phyloP scores from a whole-genome alignment of 176 grass and related monocot species.

The Zoysia japonica region DNA sequence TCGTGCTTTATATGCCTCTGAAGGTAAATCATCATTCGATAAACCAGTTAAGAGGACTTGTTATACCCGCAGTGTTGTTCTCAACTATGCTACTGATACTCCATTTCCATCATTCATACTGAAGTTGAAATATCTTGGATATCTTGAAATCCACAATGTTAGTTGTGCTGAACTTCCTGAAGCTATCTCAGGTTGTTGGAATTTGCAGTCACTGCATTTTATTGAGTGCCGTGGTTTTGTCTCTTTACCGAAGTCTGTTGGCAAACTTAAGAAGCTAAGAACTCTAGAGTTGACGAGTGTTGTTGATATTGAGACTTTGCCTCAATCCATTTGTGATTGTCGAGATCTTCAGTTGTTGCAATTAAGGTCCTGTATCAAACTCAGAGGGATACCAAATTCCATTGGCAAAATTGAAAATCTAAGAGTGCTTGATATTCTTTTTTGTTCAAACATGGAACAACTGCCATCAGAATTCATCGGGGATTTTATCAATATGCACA shows the following conservation, averaged over 20 bases:
- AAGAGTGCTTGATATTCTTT: neutral
- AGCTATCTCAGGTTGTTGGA: neutral
- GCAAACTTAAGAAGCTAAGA: neutral
- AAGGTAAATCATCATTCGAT: neutral
- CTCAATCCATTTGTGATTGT: neutral
- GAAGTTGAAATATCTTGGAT: neutral
- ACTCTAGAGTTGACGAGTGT: neutral
- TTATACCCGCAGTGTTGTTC: neutral
- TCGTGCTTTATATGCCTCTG: neutral
- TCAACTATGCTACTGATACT: neutral
- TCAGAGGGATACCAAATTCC: neutral
- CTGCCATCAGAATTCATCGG: neutral
- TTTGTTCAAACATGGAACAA: neutral
- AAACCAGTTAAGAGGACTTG: neutral
- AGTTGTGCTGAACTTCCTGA: neutral
- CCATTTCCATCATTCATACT: neutral
- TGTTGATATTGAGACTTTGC: neutral
- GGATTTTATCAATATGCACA: neutral
- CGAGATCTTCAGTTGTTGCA: neutral
- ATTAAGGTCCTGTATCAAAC: neutral
- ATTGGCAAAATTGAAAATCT: neutral
- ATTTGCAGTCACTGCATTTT: neutral
- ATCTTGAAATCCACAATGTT: neutral
- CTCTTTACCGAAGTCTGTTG: neutral
- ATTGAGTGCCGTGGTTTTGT: neutral